Base-by-base conservation (phyloP, 2,329 filamentous ascomycete species). In the Aspergillus calidoustus region DNA sequence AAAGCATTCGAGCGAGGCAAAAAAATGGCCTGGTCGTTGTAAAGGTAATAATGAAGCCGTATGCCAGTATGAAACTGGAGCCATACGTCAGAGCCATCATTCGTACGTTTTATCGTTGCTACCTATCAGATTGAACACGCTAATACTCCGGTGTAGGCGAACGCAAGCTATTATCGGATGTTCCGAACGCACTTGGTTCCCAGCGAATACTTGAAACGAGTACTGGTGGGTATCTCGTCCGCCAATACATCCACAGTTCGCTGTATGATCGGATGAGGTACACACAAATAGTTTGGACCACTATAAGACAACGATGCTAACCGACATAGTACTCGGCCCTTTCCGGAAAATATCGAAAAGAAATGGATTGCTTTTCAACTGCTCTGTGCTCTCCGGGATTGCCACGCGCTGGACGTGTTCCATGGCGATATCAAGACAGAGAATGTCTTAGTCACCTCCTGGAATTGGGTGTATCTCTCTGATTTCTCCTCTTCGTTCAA, bases 381-480 rank as follows among this genome's bases (percentile, higher is more conserved):
- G 3, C 85, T 99, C 11, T 97, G 93, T 76, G 93, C 92, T 3
- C 82, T 99, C 61, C 89, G 93, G 60, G 96, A 99, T 77, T 97
- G 92, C 71, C 95, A 99, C 76, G 84, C 90, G 30, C 86, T 90
- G 51, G 91, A 96, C 70, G 84, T 99, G 55, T 98, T 93, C 75
- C 95, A 99, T 74, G 96, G 95, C 61, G 96, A 99, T 73, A 98
- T 99, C 81, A 99, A 99, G 82, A 95, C 94, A 1, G 94, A 99
- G 77, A 99, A 99, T 71, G 88, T 96, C 41, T 82, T 99, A 52
- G 94, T 99, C 54, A 99, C 95, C 0, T 98, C 95, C 7, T 99
- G 95, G 95, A 97, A 98, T 80, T 99, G 96, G 95, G 84, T 99
- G 2, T 99, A 98, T 75, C 84, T 99, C 43, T 90, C 93, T n/a